Base-by-base conservation (phyloP, 2,329 filamentous ascomycete species). In the Truncatella angustata region DNA sequence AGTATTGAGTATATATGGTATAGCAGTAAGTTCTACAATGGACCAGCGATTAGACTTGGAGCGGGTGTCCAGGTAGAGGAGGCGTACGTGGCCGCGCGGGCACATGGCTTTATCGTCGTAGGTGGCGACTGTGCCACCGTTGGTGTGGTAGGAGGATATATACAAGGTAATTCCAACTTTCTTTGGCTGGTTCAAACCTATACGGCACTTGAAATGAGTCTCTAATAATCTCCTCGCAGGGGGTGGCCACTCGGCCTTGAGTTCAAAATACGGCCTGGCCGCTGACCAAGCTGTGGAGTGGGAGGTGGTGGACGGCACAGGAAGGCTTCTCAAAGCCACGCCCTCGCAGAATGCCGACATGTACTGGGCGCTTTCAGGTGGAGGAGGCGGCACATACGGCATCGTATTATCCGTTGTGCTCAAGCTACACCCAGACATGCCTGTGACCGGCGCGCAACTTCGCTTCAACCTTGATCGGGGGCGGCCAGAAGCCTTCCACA, bases 351-450 rank as follows among this genome's bases (percentile, higher is more conserved):
- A 86, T 56, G 52, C 69, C 0, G 83, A 86, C 48, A 69, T 87
- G 1, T 87, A 82, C 68, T 88, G 83, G 84, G 85, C 84, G 1
- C 65, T 86, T 1, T 72, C 72, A 37, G 82, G 83, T 3, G 82
- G 84, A 0, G 83, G 84, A 2, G 78, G 75, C 9, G 80, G 81
- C 14, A 85, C 74, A 26, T 87, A 79, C 57, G 83, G 73, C 2
- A 71, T 85, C 2, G 79, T 86, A 2, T 64, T 75, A 14, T 80
- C 77, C 2, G 71, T 85, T 63, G 85, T 79, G 0, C 69, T 77
- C 36, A 79, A 77, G 54, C 72, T 76, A 1, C 72, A 83, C 61
- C 66, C 70, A 0, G 73, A 77, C 51, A 63, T 63, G 5, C 63
- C 65, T 0, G 69, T 76, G 3, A 69, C 72, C 1, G 78, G 73